These are phyloP conservation scores for Eremochloa ophiuroides DNA, from an alignment of 176 grass and related monocot genomes.

Conservation along the genomic window DNA sequence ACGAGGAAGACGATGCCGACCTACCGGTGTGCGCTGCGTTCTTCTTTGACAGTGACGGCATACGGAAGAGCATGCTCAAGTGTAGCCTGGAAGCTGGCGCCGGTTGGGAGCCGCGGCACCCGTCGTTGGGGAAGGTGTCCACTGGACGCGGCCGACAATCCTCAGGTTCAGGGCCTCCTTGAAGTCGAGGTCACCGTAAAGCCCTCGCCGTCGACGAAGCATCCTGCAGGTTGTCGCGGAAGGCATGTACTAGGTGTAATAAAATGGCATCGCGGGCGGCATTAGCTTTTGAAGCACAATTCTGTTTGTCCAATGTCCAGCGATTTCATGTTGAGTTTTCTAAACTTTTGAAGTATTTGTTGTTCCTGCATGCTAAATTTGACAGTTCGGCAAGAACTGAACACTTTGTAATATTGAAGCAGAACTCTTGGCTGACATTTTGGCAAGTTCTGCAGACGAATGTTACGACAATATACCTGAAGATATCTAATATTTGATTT, in stretches of 20 bases:
- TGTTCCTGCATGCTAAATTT: not conserved
- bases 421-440: too few relatives aligned
- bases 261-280: too few relatives aligned
- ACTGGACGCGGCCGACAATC: conserved; percentile 10
- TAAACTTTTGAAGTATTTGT: not conserved
- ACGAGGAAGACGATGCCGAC: conserved; percentile 39
- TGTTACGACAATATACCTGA: too few relatives aligned
- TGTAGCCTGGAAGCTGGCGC: conserved; percentile 12
- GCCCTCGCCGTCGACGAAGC: conserved; percentile 20
- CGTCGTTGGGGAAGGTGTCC: conserved; percentile 21
- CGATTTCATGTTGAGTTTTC: not conserved
- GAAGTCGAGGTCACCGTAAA: conserved; percentile 33
- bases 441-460: too few relatives aligned
- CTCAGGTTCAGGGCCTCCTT: conserved; percentile 27
- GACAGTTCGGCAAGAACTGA: too few relatives aligned
- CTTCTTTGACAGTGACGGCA: conserved; percentile 62
- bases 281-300: not conserved
- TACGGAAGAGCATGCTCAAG: conserved; percentile 46
- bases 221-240: conserved; percentile 2
- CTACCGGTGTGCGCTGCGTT: conserved; percentile 59
- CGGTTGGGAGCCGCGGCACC: conserved; percentile 22
- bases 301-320: not conserved
- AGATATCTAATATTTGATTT: too few relatives aligned
- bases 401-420: too few relatives aligned
- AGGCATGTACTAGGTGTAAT: too few relatives aligned